Conservation (phyloP, 352 stramenopile species). For the Pythium grandisporangium region DNA sequence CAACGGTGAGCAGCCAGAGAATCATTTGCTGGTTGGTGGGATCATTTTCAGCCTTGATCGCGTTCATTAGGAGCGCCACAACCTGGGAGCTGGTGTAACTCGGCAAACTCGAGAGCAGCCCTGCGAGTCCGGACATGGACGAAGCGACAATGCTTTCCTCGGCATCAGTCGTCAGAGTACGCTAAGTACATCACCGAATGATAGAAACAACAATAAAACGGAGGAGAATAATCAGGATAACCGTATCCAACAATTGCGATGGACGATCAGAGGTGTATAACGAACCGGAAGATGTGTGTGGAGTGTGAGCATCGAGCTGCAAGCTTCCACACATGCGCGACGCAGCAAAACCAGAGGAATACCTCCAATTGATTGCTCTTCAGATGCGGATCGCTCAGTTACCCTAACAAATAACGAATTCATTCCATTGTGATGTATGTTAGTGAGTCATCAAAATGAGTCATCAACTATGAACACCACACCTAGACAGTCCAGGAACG, state of each 20-base stretch:
- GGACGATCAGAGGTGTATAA: too few species aligned
- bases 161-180: conserved; percentile 71
- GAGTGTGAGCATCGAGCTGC: conserved; percentile 71
- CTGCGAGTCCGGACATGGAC: conserved; percentile 54
- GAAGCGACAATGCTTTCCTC: conserved; percentile 56
- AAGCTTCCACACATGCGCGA: conserved; percentile 71
- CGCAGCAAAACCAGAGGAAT: conserved; percentile 68
- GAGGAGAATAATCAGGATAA: too few species aligned
- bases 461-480: conserved; percentile 21
- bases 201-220: background rate
- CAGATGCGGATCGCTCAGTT: conserved; percentile 12
- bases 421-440: too few species aligned
- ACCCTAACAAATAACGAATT: conserved; percentile 1
- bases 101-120: conserved; percentile 69
- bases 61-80: conserved; percentile 72
- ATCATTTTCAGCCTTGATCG: conserved; percentile 72
- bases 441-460: conserved; percentile 18
- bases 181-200: conserved; percentile 9
- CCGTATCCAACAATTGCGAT: background rate
- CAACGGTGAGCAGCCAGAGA: conserved; percentile 81
- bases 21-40: conserved; percentile 87
- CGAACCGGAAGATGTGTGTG: conserved; percentile 68
- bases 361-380: conserved; percentile 61
- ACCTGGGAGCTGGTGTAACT: conserved; percentile 84
- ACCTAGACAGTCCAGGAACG: conserved; percentile 6